Conservation (phyloP, 2,329 filamentous ascomycete species). For the Stagonosporopsis chrysanthemi region DNA sequence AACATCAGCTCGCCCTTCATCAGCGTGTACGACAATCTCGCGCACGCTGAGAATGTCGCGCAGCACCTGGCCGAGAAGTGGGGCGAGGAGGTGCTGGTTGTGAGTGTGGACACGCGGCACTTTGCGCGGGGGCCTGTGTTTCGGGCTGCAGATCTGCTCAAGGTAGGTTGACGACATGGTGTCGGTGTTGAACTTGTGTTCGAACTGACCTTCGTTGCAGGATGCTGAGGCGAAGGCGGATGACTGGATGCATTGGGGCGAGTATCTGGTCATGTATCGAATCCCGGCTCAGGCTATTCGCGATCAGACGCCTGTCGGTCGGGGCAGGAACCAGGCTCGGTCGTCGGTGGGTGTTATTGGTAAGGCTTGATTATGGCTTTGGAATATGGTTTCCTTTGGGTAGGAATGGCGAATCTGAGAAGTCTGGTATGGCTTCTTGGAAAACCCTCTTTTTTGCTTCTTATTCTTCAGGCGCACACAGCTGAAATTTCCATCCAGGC, state of each 20-base stretch:
- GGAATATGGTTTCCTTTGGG: no score
- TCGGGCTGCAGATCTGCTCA: slow-evolving; percentile 40
- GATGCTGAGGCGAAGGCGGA: slow-evolving; percentile 12
- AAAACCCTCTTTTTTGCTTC: no score
- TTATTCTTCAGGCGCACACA: no score
- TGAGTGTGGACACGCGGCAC: slow-evolving; percentile 42
- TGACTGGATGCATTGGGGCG: slow-evolving; percentile 42
- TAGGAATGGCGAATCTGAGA: no score
- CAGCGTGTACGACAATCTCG: slow-evolving; percentile 38
- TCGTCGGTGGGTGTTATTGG: slow-evolving; percentile 34
- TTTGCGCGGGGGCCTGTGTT: slow-evolving; percentile 44
- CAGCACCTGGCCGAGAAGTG: slow-evolving; percentile 28
- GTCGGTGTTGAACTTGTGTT: no score
- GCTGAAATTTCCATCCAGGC: no score
- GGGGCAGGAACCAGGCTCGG: slow-evolving; percentile 27
- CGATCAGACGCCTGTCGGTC: slow-evolving; percentile 37
- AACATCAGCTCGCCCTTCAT: slow-evolving; percentile 47
- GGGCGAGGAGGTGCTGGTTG: slow-evolving; percentile 34
- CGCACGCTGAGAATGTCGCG: slow-evolving; percentile 41
- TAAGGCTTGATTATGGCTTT: not conserved
- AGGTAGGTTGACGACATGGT: slow-evolving; percentile 10
- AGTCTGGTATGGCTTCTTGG: not conserved
- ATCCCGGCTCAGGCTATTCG: slow-evolving; percentile 44
- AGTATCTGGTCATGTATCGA: slow-evolving; percentile 47
- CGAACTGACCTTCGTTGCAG: not conserved